phyloP scores from a whole-genome alignment of 2,329 filamentous ascomycete species.

The Colletotrichum cereale region DNA sequence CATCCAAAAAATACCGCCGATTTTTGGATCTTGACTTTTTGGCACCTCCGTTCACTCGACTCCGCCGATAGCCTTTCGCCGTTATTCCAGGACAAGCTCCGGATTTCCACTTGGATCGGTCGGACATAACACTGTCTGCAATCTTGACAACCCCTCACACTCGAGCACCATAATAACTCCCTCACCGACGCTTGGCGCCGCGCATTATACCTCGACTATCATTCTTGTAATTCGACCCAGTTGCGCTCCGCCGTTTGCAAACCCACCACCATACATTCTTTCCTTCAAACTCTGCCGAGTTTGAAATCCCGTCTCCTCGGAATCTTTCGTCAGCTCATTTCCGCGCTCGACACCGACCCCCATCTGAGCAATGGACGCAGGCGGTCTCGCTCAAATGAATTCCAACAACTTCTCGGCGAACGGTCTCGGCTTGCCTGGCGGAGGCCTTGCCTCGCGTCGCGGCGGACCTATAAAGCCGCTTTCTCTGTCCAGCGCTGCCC shows the following conservation, averaged over 20 bases:
- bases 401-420: slow-evolving; percentile 83
- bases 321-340: slow-evolving; percentile 23
- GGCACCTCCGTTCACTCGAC: slow-evolving; percentile 50
- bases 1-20: slow-evolving; percentile 42
- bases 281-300: slow-evolving; percentile 24
- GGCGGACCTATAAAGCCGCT: slow-evolving; percentile 93
- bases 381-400: slow-evolving; percentile 99
- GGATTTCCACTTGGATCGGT: slow-evolving; percentile 27
- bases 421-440: slow-evolving; percentile 80
- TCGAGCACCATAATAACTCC: slow-evolving; percentile 42
- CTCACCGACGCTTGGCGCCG: slow-evolving; percentile 22
- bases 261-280: slow-evolving; percentile 34
- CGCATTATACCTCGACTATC: slow-evolving; percentile 31
- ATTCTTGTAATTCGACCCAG: slow-evolving; percentile 42
- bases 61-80: slow-evolving; percentile 8
- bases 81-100: slow-evolving; percentile 28
- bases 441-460: slow-evolving; percentile 85
- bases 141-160: slow-evolving; percentile 4
- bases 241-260: slow-evolving; percentile 36
- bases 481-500: slow-evolving; percentile 79
- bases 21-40: slow-evolving; percentile 46
- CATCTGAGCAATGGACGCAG: slow-evolving; percentile 83
- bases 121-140: slow-evolving; percentile 22
- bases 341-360: slow-evolving; percentile 18
- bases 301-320: slow-evolving; percentile 27